phyloP scores from a whole-genome alignment of 805 yeast genomes.

The Komagataella kurtzmanii region DNA sequence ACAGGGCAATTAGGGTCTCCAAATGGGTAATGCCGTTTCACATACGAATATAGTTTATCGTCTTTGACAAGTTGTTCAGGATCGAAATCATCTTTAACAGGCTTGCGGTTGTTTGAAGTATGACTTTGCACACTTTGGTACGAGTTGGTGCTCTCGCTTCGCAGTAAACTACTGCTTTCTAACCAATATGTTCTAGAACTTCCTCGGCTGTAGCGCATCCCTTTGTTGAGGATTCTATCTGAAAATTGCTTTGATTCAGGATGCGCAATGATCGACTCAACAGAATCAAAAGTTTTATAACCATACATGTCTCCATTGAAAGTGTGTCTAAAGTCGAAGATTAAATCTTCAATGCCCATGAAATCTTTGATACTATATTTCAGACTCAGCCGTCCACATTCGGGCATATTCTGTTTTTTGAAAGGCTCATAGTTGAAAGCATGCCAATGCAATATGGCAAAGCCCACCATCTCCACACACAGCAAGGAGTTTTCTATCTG shows the following conservation, averaged over 20 bases:
- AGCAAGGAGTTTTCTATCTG: conserved; percentile 67
- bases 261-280: conserved; percentile 54
- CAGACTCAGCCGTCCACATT: conserved; percentile 52
- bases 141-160: neutral
- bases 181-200: conserved; percentile 84
- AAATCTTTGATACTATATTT: conserved; percentile 62
- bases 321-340: conserved; percentile 65
- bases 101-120: conserved; percentile 2
- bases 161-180: conserved; percentile 6
- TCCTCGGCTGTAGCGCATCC: conserved; percentile 65
- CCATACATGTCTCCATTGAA: conserved; percentile 63
- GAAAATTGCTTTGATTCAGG: conserved; percentile 50
- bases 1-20: conserved; percentile 30
- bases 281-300: conserved; percentile 73
- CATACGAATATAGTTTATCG: conserved; percentile 19
- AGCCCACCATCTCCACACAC: conserved; percentile 73
- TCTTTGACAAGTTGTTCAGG: conserved; percentile 19
- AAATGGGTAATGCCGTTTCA: conserved; percentile 19
- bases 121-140: conserved; percentile 1
- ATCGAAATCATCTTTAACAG: neutral
- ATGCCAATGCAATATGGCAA: conserved; percentile 79
- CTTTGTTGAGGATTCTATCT: conserved; percentile 60
- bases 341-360: conserved; percentile 62
- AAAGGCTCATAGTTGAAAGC: conserved; percentile 77
- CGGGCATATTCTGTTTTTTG: conserved; percentile 44